Conservation (phyloP, 352 stramenopile genomes). For the Globisporangium barbulae region DNA sequence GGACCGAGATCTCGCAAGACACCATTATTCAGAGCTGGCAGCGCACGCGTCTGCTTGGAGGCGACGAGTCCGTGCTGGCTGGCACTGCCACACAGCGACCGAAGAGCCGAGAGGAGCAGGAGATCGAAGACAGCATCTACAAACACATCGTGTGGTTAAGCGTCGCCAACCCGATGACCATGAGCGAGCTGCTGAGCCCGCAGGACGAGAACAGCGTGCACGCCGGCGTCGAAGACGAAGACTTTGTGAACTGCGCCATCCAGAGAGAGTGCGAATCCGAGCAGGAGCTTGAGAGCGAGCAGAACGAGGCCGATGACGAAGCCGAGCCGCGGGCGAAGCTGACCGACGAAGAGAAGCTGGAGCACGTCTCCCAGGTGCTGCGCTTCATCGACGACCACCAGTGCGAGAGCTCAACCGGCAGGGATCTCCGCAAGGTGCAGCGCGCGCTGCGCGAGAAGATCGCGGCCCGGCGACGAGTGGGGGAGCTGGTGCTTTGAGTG, state of each 20-base stretch:
- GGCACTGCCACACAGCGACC: not conserved
- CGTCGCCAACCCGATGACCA: not conserved
- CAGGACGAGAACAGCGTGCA: constrained; percentile 15
- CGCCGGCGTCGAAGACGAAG: constrained; percentile 11
- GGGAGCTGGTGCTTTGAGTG: not conserved
- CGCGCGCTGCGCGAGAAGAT: constrained; percentile 12
- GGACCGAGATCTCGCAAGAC: constrained; percentile 3
- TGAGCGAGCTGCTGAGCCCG: constrained; percentile 9
- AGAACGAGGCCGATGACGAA: not conserved
- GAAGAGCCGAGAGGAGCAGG: constrained; percentile 8
- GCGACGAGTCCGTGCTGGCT: not conserved
- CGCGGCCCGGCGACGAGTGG: not conserved
- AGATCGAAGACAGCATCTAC: constrained; percentile 5
- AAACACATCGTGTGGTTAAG: constrained; percentile 15
- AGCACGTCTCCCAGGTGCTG: constrained; percentile 12
- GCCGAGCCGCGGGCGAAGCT: constrained; percentile 1
- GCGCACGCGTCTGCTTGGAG: constrained; percentile 1
- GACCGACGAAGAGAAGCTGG: constrained; percentile 11
- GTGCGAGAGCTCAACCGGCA: constrained; percentile 4
- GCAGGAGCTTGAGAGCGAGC: not conserved
- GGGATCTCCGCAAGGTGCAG: constrained; percentile 14
- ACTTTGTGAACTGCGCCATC: constrained; percentile 15
- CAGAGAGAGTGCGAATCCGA: constrained; percentile 11
- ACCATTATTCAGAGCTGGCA: constrained; percentile 9
- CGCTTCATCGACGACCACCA: constrained; percentile 11